These are phyloP conservation scores for Populus hybrid DNA, from an alignment of 441 rosid species.

Conservation along the genomic window DNA sequence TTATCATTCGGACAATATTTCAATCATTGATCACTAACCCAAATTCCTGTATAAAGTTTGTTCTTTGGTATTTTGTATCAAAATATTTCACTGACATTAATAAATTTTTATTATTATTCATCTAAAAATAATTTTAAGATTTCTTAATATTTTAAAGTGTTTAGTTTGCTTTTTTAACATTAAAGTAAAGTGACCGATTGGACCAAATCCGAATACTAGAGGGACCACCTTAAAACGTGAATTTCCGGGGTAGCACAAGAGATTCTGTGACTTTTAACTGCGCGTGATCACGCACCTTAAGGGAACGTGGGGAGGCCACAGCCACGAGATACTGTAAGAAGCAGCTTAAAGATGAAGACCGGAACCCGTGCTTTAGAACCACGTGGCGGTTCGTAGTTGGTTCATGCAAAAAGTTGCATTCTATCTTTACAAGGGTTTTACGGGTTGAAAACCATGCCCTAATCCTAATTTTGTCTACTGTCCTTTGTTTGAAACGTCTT, in stretches of 20 bases:
- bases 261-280: neutral
- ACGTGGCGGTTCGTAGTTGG: too few species aligned
- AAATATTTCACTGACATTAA: neutral
- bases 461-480: neutral
- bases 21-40: too few species aligned
- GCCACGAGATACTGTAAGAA: neutral
- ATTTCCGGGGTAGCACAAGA: neutral
- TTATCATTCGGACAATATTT: neutral
- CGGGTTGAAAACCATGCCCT: neutral
- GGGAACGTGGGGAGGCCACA: neutral
- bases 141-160: too few species aligned
- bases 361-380: neutral
- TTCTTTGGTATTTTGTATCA: too few species aligned
- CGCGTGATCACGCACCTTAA: neutral
- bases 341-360: neutral
- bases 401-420: too few species aligned
- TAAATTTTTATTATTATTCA: too few species aligned
- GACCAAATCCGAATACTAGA: neutral
- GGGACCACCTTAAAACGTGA: neutral
- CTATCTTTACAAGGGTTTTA: neutral
- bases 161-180: too few species aligned
- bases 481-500: neutral
- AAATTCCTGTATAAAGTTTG: too few species aligned
- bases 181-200: neutral
- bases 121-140: too few species aligned